Percentiles rank a stretch among this genome's conserved stretches.
Conservation (phyloP, 129 eudicot species). For the Cynara cardunculus region DNA sequence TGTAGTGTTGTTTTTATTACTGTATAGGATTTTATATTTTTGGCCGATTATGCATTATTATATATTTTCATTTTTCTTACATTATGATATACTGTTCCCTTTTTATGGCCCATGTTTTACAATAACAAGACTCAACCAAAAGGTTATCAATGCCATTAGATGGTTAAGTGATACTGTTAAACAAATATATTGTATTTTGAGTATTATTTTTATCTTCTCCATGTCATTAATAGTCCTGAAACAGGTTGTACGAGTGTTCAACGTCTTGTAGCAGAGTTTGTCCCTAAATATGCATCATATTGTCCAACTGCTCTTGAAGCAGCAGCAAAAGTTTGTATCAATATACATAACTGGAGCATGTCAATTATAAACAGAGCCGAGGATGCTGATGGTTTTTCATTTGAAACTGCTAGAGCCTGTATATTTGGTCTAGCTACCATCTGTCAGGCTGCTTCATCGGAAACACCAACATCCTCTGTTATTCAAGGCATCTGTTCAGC, state of each 20-base stretch:
- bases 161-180: background rate
- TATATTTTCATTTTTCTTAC: background rate
- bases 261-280: constrained; percentile 71
- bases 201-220: background rate
- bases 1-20: background rate
- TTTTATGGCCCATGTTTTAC: background rate
- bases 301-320: constrained; percentile 98
- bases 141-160: constrained; percentile 1
- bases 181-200: background rate
- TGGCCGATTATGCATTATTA: background rate
- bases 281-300: constrained; percentile 73
- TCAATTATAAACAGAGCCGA: constrained; percentile 53
- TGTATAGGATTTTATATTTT: background rate
- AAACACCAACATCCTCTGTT: constrained; percentile 65
- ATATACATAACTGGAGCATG: constrained; percentile 73
- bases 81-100: background rate
- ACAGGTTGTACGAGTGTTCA: constrained; percentile 81
- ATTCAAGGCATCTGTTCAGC: constrained; percentile 73
- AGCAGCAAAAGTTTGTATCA: constrained; percentile 66
- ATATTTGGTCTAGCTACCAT: constrained; percentile 75
- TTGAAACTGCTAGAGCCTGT: constrained; percentile 63
- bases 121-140: background rate
- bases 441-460: constrained; percentile 63
- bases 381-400: constrained; percentile 62
- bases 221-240: constrained; percentile 10